A percentile compares a stretch with the other conserved stretches of the same genome.
These are phyloP conservation scores for Xylaria intraflava DNA, from an alignment of 495 filamentous ascomycete genomes.

Conservation along the genomic window DNA sequence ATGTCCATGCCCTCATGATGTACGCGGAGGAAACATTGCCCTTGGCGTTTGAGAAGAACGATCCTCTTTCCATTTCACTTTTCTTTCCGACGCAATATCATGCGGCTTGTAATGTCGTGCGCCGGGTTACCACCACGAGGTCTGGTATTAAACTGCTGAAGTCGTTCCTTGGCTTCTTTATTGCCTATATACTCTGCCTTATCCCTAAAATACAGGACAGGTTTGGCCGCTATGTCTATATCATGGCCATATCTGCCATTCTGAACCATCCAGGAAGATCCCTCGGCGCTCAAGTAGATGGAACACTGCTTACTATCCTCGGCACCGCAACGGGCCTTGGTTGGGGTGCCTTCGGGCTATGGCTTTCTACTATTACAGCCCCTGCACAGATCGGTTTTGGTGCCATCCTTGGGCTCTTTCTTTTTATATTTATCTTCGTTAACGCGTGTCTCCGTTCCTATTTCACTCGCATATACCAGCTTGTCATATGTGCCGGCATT, in stretches of 20 bases:
- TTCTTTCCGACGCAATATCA: constrained; percentile 44
- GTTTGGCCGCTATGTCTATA: constrained; percentile 48
- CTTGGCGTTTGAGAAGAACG: constrained; percentile 29
- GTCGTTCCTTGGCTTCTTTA: constrained; percentile 48
- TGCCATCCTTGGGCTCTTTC: constrained; percentile 46
- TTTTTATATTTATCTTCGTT: constrained; percentile 44
- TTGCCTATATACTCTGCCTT: constrained; percentile 48
- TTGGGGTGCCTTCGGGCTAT: constrained; percentile 48
- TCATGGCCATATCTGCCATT: constrained; percentile 46
- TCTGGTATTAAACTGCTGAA: constrained; percentile 45
- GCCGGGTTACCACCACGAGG: constrained; percentile 34
- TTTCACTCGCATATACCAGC: constrained; percentile 48
- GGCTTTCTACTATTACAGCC: constrained; percentile 42
- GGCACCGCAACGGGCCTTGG: constrained; percentile 51
- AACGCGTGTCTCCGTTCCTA: constrained; percentile 48
- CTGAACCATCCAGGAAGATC: constrained; percentile 49
- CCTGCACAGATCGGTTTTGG: constrained; percentile 43
- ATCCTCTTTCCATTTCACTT: constrained; percentile 35
- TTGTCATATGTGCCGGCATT: constrained; percentile 47
- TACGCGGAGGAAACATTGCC: constrained; percentile 35
- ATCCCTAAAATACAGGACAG: constrained; percentile 36
- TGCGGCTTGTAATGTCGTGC: constrained; percentile 28
- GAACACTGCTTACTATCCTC: constrained; percentile 43
- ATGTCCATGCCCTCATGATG: constrained; percentile 28
- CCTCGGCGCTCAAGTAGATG: constrained; percentile 50